Percentiles rank a stretch among this genome's conserved stretches.
Evolutionary conservation across 345 rosid genomes (phyloP).

Genomic region (Pugionium dolabratum): DNA sequence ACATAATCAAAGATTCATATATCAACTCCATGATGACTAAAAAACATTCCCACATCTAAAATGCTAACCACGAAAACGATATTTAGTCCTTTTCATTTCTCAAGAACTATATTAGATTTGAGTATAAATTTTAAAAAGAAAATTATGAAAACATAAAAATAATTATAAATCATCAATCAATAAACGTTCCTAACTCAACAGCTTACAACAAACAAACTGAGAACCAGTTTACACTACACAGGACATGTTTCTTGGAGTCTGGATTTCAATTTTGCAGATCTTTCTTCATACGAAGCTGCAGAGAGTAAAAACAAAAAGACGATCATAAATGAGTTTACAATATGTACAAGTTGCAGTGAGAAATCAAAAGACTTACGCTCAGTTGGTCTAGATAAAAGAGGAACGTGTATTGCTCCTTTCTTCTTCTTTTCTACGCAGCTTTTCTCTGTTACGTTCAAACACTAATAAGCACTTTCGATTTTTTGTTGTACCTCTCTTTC

Average conservation of each 20-base stretch:
- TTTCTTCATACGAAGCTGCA: conserved; percentile 83
- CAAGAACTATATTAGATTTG: no score
- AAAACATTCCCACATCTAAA: no score
- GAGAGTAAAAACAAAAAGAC: not conserved
- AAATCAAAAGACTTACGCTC: conserved; percentile 63
- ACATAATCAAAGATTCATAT: no score
- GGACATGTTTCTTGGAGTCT: conserved; percentile 29
- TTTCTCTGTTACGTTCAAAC: conserved; percentile 44
- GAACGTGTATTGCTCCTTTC: conserved; percentile 60
- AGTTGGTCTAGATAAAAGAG: conserved; percentile 72
- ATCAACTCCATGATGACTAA: no score
- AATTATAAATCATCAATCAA: not conserved
- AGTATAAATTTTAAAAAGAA: no score
- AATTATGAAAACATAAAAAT: no score
- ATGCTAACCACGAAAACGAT: no score
- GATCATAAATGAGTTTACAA: conserved; percentile 6
- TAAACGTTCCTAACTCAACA: not conserved
- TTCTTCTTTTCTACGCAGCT: conserved; percentile 40
- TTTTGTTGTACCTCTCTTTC: conserved; percentile 8
- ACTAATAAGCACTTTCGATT: not conserved
- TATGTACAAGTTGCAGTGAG: conserved; percentile 14
- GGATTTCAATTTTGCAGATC: conserved; percentile 54
- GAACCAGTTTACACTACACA: conserved; percentile 5
- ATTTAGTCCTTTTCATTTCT: no score
- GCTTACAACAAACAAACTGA: conserved; percentile 4